These are phyloP conservation scores for Eutrema salsugineum DNA, from an alignment of 441 rosid species.

Conservation along the genomic window DNA sequence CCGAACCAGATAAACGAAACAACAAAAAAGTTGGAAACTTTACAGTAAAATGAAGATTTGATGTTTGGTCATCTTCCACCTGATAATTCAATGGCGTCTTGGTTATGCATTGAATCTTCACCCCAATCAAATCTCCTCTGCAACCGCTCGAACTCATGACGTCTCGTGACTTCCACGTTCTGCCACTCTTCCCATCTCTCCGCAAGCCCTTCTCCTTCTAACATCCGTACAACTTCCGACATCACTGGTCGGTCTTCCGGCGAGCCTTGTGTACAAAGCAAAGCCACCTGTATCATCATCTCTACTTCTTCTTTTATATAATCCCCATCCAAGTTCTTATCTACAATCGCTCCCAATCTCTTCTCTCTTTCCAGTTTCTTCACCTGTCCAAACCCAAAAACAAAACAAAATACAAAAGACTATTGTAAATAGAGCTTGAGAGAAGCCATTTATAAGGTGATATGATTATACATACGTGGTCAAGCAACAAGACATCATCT, in stretches of 20 bases:
- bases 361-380: conserved; percentile 67
- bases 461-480: conserved; percentile 57
- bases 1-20: background rate
- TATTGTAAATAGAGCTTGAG: background rate
- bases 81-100: conserved; percentile 81
- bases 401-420: background rate
- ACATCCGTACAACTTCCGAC: conserved; percentile 95
- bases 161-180: conserved; percentile 71
- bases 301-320: conserved; percentile 69
- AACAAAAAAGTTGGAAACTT: background rate
- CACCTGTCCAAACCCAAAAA: conserved; percentile 26
- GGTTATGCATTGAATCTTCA: conserved; percentile 76
- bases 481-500: conserved; percentile 89
- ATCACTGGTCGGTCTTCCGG: conserved; percentile 86
- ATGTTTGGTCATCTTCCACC: conserved; percentile 69
- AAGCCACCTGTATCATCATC: conserved; percentile 87
- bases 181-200: conserved; percentile 99
- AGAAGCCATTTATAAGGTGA: background rate
- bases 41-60: conserved; percentile 8
- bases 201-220: conserved; percentile 95
- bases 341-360: conserved; percentile 72
- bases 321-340: conserved; percentile 48
- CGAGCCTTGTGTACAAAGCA: conserved; percentile 81
- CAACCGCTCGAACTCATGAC: conserved; percentile 79
- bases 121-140: conserved; percentile 88